Conservation (phyloP, 768 basidiomycete genomes). For the Termitomyces heimii region DNA sequence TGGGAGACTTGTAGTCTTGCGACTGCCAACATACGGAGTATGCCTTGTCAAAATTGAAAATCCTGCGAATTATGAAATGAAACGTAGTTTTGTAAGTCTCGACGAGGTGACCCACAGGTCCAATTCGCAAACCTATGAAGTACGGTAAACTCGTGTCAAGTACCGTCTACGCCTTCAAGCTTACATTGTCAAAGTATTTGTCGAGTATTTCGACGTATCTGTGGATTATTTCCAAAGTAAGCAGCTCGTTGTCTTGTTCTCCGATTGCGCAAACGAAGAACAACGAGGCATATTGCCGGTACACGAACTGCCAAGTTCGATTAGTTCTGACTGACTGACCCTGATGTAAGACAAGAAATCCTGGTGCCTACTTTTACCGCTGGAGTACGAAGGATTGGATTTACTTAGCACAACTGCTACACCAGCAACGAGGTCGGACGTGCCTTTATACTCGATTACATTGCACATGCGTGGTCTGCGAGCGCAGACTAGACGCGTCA, state of each 20-base stretch:
- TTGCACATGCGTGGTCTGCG: conserved; percentile 92
- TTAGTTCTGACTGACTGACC: not conserved
- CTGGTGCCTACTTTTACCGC: conserved; percentile 28
- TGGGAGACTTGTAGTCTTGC: not conserved
- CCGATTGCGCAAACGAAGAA: conserved; percentile 81
- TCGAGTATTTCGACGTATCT: conserved; percentile 79
- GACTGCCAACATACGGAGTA: conserved; percentile 56
- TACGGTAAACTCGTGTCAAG: conserved; percentile 28
- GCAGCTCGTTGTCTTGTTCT: conserved; percentile 71
- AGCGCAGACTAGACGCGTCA: conserved; percentile 87
- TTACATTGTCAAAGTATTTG: conserved; percentile 76
- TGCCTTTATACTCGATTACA: conserved; percentile 94
- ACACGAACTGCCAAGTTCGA: conserved; percentile 55
- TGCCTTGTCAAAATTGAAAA: conserved; percentile 98
- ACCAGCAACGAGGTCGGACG: conserved; percentile 22
- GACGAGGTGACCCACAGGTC: conserved; percentile 60
- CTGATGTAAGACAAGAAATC: not conserved
- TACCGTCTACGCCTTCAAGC: conserved; percentile 21
- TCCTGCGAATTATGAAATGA: conserved; percentile 36
- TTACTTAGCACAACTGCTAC: conserved; percentile 16
- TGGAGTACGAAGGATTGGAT: conserved; percentile 6
- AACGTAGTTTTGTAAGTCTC: not conserved
- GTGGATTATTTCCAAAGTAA: conserved; percentile 80
- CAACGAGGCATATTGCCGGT: conserved; percentile 77
- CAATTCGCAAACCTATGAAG: conserved; percentile 76